Percentiles rank a stretch among this genome's conserved stretches.
These are phyloP conservation scores for Didymella exigua DNA, from an alignment of 2,329 filamentous ascomycete species.

Conservation along the genomic window DNA sequence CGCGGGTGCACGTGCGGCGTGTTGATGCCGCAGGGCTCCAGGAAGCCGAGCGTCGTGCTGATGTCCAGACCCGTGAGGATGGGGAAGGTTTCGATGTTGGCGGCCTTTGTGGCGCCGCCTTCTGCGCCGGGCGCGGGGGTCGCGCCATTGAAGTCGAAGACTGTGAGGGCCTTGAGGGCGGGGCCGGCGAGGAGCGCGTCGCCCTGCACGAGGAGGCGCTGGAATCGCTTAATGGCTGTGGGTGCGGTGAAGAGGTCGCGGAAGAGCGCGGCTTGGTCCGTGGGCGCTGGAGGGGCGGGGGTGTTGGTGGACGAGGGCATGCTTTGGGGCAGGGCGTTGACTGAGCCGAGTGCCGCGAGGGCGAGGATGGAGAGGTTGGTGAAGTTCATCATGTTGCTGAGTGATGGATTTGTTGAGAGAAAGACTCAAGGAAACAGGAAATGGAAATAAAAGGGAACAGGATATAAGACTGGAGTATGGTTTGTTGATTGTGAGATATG, in stretches of 20 bases:
- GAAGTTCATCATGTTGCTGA: conserved; percentile 45
- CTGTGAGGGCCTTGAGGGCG: conserved; percentile 55
- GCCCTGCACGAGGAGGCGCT: conserved; percentile 43
- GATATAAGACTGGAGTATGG: conserved; percentile 28
- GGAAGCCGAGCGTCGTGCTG: conserved; percentile 47
- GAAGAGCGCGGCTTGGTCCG: conserved; percentile 35
- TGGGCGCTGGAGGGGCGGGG: conserved; percentile 19
- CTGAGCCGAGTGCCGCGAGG: conserved; percentile 38
- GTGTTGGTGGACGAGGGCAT: conserved; percentile 18
- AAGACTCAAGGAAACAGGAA: conserved; percentile 19
- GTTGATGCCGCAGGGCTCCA: conserved; percentile 55
- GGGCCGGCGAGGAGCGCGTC: conserved; percentile 39
- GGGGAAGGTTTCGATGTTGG: conserved; percentile 50
- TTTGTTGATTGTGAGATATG: conserved; percentile 36
- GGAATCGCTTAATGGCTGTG: conserved; percentile 48
- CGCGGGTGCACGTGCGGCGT: conserved; percentile 57
- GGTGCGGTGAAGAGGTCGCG: conserved; percentile 40
- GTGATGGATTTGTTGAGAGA: conserved; percentile 16
- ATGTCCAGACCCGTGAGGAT: conserved; percentile 49
- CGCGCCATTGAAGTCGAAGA: conserved; percentile 64
- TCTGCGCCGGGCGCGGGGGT: conserved; percentile 59
- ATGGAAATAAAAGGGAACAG: conserved; percentile 28
- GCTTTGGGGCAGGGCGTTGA: conserved; percentile 39
- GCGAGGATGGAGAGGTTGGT: conserved; percentile 42
- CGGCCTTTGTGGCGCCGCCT: conserved; percentile 47